Conservation (phyloP, 1,284 basidiomycete genomes). For the Porodaedalea pini region DNA sequence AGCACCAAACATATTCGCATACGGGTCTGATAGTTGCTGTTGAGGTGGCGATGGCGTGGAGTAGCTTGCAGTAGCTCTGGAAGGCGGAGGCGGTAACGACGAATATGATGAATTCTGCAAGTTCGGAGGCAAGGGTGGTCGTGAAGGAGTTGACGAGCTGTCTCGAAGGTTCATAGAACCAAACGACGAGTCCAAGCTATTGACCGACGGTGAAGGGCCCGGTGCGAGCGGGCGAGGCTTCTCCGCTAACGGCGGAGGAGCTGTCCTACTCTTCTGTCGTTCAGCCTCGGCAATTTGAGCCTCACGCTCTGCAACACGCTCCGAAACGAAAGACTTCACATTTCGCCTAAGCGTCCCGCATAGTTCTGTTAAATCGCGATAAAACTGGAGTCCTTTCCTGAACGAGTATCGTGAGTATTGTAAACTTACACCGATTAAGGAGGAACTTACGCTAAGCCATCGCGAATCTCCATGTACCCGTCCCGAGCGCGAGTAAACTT, state of each 20-base stretch:
- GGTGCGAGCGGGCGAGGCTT: conserved; percentile 51
- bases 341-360: conserved; percentile 58
- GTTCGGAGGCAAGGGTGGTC: conserved; percentile 22
- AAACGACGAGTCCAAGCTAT: conserved; percentile 45
- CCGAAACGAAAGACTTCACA: conserved; percentile 59
- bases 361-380: conserved; percentile 75
- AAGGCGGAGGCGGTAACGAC: conserved; percentile 31
- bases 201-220: conserved; percentile 33
- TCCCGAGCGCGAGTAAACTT: conserved; percentile 76
- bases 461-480: conserved; percentile 81
- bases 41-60: conserved; percentile 33
- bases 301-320: conserved; percentile 71
- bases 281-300: conserved; percentile 68
- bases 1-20: conserved; percentile 21
- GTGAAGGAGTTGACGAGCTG: conserved; percentile 24
- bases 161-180: conserved; percentile 47
- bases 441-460: conserved; percentile 71
- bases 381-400: conserved; percentile 87
- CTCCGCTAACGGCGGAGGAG: conserved; percentile 41
- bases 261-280: conserved; percentile 48
- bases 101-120: conserved; percentile 22
- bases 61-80: conserved; percentile 29
- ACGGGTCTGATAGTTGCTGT: conserved; percentile 22
- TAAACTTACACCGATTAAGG: conserved; percentile 12
- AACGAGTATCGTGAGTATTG: conserved; percentile 19